phyloP scores from a whole-genome alignment of 176 grass and related monocot genomes.

The Cocos nucifera region DNA sequence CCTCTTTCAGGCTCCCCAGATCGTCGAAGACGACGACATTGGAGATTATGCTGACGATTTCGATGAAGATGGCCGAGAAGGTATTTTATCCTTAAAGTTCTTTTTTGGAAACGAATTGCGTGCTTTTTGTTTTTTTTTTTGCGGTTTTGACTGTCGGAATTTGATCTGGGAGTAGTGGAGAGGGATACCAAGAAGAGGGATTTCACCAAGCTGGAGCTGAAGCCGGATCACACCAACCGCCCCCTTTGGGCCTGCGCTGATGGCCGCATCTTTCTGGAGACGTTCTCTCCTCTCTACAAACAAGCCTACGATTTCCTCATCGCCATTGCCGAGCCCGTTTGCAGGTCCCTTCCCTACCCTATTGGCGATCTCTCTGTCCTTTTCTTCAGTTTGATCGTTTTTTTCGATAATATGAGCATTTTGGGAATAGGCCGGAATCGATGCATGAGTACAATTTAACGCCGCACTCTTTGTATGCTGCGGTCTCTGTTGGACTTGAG shows the following conservation, averaged over 20 bases:
- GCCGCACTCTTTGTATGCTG: conserved; percentile 86
- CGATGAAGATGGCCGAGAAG: conserved; percentile 63
- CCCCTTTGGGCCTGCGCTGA: conserved; percentile 90
- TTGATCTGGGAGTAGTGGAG: conserved; percentile 26
- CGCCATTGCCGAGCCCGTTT: conserved; percentile 86
- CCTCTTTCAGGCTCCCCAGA: conserved; percentile 19
- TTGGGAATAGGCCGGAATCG: conserved; percentile 60
- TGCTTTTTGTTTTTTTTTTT: too few relatives aligned
- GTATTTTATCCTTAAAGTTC: conserved; percentile 18
- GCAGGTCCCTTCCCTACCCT: conserved; percentile 33
- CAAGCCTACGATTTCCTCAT: conserved; percentile 96
- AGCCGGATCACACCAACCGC: conserved; percentile 58
- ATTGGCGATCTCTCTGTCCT: not conserved
- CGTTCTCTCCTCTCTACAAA: conserved; percentile 93
- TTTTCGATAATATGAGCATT: not conserved
- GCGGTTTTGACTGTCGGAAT: too few relatives aligned
- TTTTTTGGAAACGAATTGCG: not conserved
- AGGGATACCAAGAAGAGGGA: conserved; percentile 84
- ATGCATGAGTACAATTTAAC: conserved; percentile 98
- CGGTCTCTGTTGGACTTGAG: conserved; percentile 90
- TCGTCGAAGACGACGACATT: conserved; percentile 59
- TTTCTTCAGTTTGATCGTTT: not conserved
- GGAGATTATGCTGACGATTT: conserved; percentile 56
- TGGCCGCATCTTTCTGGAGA: conserved; percentile 84
- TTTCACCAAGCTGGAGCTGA: conserved; percentile 87